Percentiles rank a stretch among this genome's conserved stretches.
phyloP scores from a whole-genome alignment of 1,284 basidiomycete genomes.

The Ceratobasidium theobromae region DNA sequence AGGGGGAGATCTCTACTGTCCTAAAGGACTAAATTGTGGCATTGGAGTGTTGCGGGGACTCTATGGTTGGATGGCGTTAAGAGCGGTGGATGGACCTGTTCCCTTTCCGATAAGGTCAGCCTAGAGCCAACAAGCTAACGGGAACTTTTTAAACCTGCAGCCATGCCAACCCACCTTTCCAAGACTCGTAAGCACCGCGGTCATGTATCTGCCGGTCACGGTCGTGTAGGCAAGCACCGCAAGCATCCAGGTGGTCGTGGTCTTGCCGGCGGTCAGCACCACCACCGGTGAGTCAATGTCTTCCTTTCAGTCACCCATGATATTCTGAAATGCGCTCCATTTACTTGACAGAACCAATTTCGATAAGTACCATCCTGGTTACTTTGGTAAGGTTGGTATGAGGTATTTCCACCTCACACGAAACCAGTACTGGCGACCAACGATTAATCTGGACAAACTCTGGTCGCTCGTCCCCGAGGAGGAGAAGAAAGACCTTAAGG shows the following conservation, averaged over 20 bases:
- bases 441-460: conserved; percentile 96
- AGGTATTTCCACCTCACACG: conserved; percentile 94
- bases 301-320: neutral
- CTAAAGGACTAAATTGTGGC: neutral
- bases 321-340: neutral
- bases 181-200: conserved; percentile 99
- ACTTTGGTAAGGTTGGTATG: conserved; percentile 99
- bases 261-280: conserved; percentile 99
- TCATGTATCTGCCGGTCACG: conserved; percentile 98
- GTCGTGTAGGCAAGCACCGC: conserved; percentile 99
- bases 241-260: conserved; percentile 99
- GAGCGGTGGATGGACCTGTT: conserved; percentile 9
- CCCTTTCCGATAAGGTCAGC: neutral
- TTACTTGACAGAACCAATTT: conserved; percentile 67
- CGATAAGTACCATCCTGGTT: conserved; percentile 97
- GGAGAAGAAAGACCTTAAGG: conserved; percentile 72
- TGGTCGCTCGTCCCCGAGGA: conserved; percentile 77
- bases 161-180: conserved; percentile 90
- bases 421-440: conserved; percentile 88
- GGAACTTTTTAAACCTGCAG: neutral
- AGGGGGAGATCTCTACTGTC: neutral
- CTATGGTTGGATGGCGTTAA: neutral
- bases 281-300: conserved; percentile 78
- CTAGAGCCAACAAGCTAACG: neutral
- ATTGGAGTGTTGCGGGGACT: neutral